A percentile compares a stretch with the other conserved stretches of the same genome.
Evolutionary conservation across 2,329 filamentous ascomycete genomes (phyloP).

Genomic region (Paecilomyces sp.): DNA sequence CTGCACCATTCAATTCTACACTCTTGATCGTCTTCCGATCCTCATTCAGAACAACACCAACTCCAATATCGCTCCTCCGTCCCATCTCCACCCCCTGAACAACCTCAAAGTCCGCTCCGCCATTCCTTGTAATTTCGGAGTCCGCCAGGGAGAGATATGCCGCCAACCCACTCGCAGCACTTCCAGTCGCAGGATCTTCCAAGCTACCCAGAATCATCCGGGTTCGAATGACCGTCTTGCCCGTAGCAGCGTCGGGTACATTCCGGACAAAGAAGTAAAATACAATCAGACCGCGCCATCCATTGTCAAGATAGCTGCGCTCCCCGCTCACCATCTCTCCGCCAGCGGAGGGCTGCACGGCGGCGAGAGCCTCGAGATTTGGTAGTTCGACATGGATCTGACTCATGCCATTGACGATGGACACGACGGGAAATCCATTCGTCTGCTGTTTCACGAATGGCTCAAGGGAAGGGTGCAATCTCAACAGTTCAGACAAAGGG

Average conservation of each 20-base stretch:
- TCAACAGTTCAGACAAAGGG: constrained; percentile 14
- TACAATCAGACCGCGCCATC: constrained; percentile 23
- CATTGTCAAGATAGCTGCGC: constrained; percentile 22
- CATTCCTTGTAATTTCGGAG: constrained; percentile 19
- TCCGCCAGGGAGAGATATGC: constrained; percentile 47
- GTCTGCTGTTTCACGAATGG: constrained; percentile 10
- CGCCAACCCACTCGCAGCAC: constrained; percentile 52
- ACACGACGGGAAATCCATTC: constrained; percentile 22
- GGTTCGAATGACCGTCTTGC: constrained; percentile 23
- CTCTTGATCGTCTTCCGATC: constrained; percentile 20
- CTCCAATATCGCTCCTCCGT: constrained; percentile 35
- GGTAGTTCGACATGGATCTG: constrained; percentile 61
- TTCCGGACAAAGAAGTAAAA: constrained; percentile 25
- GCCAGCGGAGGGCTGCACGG: constrained; percentile 15
- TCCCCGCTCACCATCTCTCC: constrained; percentile 16
- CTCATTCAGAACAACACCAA: constrained; percentile 17
- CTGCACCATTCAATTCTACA: constrained; percentile 26
- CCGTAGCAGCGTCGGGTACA: constrained; percentile 54
- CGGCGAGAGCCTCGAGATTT: constrained; percentile 51
- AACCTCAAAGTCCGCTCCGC: constrained; percentile 42
- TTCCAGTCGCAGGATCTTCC: constrained; percentile 41
- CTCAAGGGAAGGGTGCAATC: constrained; percentile 18
- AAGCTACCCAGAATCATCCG: constrained; percentile 19
- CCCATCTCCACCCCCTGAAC: constrained; percentile 65
- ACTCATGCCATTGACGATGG: constrained; percentile 34